Conservation (phyloP, 306 rosid genomes). For the Acacia acuminata region DNA sequence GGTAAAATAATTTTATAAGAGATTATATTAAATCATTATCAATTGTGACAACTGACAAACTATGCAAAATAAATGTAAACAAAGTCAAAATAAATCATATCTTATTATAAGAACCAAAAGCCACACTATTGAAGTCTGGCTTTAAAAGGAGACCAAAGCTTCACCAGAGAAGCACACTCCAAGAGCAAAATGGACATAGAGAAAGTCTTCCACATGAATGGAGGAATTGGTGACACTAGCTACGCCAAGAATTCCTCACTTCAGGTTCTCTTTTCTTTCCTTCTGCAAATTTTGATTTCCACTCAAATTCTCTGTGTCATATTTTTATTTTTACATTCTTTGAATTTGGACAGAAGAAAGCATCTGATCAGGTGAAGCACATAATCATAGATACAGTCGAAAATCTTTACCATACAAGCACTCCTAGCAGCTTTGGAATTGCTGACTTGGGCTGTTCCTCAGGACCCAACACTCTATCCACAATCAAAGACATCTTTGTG, state of each 20-base stretch:
- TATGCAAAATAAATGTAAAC: constrained; percentile 28
- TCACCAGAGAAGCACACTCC: constrained; percentile 31
- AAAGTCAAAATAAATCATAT: constrained; percentile 5
- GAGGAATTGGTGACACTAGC: constrained; percentile 83
- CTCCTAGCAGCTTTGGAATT: constrained; percentile 79
- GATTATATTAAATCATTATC: not conserved
- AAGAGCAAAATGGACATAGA: constrained; percentile 65
- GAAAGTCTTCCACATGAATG: constrained; percentile 85
- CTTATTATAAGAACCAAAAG: not conserved
- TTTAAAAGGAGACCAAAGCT: constrained; percentile 40
- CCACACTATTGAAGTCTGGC: constrained; percentile 30
- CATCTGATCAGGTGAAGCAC: constrained; percentile 77
- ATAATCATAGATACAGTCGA: constrained; percentile 67
- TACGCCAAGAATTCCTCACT: constrained; percentile 85
- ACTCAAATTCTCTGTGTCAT: not conserved
- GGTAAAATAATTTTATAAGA: not conserved
- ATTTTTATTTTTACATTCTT: not conserved
- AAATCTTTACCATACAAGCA: constrained; percentile 58
- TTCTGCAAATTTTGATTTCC: not conserved
- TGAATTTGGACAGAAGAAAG: constrained; percentile 63
- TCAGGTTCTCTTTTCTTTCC: constrained; percentile 48
- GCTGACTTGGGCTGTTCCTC: constrained; percentile 97
- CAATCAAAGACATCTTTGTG: constrained; percentile 75
- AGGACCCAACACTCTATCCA: constrained; percentile 79
- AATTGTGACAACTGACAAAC: not conserved